Percentiles rank a stretch among this genome's conserved stretches.
phyloP scores from a whole-genome alignment of 1,284 basidiomycete species.

The Athelia psychrophila region DNA sequence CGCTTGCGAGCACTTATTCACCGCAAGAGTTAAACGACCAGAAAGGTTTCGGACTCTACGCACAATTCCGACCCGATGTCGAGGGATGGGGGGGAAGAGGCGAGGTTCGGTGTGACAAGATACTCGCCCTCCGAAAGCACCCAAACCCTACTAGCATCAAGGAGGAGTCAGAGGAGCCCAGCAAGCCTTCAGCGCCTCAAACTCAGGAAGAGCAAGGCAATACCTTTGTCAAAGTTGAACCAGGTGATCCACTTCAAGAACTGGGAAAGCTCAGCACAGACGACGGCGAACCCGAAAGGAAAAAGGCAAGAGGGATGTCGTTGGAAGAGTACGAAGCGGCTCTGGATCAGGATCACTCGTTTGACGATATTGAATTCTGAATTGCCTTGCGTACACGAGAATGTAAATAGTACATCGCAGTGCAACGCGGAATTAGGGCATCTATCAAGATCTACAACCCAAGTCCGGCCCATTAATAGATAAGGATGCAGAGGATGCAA shows the following conservation, averaged over 20 bases:
- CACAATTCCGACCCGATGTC: slow-evolving; percentile 69
- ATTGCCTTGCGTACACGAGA: slow-evolving; percentile 16
- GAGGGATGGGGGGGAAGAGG: slow-evolving; percentile 75
- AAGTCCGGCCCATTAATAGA: not conserved
- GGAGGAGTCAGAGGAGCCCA: not conserved
- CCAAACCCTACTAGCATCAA: not conserved
- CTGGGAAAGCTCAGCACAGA: slow-evolving; percentile 5
- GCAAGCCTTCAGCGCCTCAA: no score
- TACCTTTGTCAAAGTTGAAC: not conserved
- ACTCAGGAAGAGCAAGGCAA: no score
- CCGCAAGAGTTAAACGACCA: slow-evolving; percentile 63
- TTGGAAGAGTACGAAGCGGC: slow-evolving; percentile 52
- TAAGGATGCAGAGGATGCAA: not conserved
- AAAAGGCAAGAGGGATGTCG: slow-evolving; percentile 37
- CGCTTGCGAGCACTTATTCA: slow-evolving; percentile 70
- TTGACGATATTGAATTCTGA: slow-evolving; percentile 40
- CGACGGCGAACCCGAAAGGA: slow-evolving; percentile 27
- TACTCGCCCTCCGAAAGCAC: slow-evolving; percentile 53
- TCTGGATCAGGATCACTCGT: slow-evolving; percentile 44
- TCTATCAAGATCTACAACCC: slow-evolving; percentile 14
- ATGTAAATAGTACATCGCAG: slow-evolving; percentile 15
- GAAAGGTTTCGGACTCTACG: slow-evolving; percentile 72
- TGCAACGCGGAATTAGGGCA: slow-evolving; percentile 8
- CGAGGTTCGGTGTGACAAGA: slow-evolving; percentile 59
- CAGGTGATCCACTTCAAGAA: slow-evolving; percentile 6